Conservation (phyloP, 768 basidiomycete species). For the Mycena chlorophos region DNA sequence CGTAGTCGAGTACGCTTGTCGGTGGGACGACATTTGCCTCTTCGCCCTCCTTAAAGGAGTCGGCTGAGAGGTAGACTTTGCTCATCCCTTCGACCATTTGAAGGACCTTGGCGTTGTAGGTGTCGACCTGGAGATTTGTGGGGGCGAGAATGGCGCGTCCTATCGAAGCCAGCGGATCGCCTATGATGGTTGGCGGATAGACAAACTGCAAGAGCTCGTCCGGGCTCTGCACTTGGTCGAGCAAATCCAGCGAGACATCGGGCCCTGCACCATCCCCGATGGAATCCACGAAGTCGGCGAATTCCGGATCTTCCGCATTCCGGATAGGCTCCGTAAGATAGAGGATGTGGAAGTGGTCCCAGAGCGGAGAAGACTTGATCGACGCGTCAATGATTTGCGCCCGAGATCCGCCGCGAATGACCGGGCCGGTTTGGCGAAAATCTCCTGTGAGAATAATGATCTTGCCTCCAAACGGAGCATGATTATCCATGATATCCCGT, state of each 20-base stretch:
- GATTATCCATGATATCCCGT: constrained; percentile 27
- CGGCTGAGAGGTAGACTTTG: constrained; percentile 14
- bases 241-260: constrained; percentile 20
- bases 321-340: constrained; percentile 35
- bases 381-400: constrained; percentile 35
- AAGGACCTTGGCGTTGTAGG: constrained; percentile 35
- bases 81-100: constrained; percentile 22
- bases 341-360: constrained; percentile 31
- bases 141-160: constrained; percentile 38
- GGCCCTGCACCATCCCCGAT: constrained; percentile 37
- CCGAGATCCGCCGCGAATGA: constrained; percentile 32
- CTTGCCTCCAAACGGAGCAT: constrained; percentile 39
- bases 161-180: constrained; percentile 27
- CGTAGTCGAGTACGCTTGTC: too few species aligned
- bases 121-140: constrained; percentile 36
- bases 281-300: constrained; percentile 36
- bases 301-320: constrained; percentile 37
- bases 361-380: constrained; percentile 36
- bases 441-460: constrained; percentile 38
- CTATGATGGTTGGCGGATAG: constrained; percentile 26
- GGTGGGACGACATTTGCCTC: too few species aligned
- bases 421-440: constrained; percentile 43
- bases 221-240: background rate
- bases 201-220: constrained; percentile 22
- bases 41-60: constrained; percentile 23